Evolutionary conservation across 768 basidiomycete genomes (phyloP).

Genomic region (Tubosaeta sp.): DNA sequence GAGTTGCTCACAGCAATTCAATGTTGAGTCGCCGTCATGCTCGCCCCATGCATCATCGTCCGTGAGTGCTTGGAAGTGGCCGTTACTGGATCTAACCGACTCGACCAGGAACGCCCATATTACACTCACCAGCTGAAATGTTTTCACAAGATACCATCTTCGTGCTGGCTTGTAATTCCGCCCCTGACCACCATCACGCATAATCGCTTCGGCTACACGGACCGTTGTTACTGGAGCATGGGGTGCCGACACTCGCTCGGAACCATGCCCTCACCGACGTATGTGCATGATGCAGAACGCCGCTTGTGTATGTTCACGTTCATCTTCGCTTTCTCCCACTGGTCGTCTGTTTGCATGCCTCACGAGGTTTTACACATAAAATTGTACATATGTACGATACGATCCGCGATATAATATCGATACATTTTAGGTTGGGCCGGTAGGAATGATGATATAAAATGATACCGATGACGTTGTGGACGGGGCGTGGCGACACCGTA

Average conservation of each 20-base stretch:
- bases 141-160: constrained; percentile 6
- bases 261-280: constrained; percentile 9
- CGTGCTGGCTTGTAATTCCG: constrained; percentile 17
- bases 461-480: constrained; percentile 1
- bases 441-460: constrained; percentile 5
- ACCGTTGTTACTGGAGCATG: constrained; percentile 8
- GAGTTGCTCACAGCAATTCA: constrained; percentile 6
- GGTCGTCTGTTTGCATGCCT: constrained; percentile 12
- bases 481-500: constrained; percentile 4
- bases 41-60: constrained; percentile 5
- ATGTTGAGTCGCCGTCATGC: constrained; percentile 2
- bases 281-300: constrained; percentile 19
- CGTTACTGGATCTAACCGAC: background rate
- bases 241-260: background rate
- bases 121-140: constrained; percentile 11
- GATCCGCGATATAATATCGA: constrained; percentile 20
- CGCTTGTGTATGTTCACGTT: constrained; percentile 20
- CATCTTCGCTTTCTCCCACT: constrained; percentile 14
- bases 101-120: constrained; percentile 12
- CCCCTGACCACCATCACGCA: constrained; percentile 11
- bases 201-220: constrained; percentile 7
- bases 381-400: constrained; percentile 29
- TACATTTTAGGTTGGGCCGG: constrained; percentile 11
- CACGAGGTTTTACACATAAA: constrained; percentile 11
- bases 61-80: constrained; percentile 11